A percentile compares a stretch with the other conserved stretches of the same genome.
Conservation (phyloP, 257 asterid species). For the Solanum sparsipilum region DNA sequence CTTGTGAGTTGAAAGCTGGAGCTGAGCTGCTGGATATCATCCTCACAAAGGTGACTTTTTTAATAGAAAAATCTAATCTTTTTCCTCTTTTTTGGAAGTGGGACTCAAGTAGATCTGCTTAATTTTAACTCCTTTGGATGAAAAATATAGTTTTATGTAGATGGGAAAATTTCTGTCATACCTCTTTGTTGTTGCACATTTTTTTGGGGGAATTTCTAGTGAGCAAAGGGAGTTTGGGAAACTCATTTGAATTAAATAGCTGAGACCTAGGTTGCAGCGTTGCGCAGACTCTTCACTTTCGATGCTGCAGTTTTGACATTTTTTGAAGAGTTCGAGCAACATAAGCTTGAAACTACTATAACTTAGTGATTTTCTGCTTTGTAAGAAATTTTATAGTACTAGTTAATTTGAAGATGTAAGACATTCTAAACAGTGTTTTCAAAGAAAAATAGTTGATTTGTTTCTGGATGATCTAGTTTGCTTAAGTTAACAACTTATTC, state of each 20-base stretch:
- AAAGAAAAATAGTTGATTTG: not conserved
- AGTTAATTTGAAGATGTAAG: not conserved
- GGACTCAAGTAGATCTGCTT: not conserved
- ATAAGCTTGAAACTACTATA: not conserved
- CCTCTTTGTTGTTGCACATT: not conserved
- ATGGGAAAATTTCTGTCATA: not conserved
- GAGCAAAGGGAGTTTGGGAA: not conserved
- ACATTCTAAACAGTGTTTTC: not conserved
- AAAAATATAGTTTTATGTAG: not conserved
- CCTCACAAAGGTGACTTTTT: slow-evolving; percentile 33
- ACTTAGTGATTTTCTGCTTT: not conserved
- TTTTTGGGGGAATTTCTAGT: not conserved
- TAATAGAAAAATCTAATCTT: not conserved
- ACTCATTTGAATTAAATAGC: not conserved
- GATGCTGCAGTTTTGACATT: not conserved
- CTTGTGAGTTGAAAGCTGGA: slow-evolving; percentile 35
- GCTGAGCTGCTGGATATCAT: slow-evolving; percentile 44
- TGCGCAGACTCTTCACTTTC: not conserved
- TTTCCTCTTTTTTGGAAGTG: not conserved
- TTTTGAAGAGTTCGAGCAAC: not conserved
- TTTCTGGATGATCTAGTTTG: not conserved
- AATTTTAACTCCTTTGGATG: not conserved
- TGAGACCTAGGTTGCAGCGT: not conserved
- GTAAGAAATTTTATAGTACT: not conserved
- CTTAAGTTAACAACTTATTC: not conserved